These are phyloP conservation scores for Xylariaceae sp. DNA, from an alignment of 2,329 filamentous ascomycete species.

Conservation along the genomic window DNA sequence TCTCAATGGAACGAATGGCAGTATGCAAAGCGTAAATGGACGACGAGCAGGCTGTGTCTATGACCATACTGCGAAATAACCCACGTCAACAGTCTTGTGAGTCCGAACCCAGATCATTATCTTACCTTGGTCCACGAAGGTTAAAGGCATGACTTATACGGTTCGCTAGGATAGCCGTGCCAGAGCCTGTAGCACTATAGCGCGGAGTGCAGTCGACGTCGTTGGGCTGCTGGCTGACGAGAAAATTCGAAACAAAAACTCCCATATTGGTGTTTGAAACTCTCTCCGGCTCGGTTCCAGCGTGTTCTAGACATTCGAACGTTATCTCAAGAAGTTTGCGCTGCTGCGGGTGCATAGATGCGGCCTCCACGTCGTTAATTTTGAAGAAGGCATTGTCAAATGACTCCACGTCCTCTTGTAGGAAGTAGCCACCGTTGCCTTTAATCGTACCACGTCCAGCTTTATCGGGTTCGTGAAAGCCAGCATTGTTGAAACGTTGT, in stretches of 20 bases:
- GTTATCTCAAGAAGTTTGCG: no score
- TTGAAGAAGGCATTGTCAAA: conserved; percentile 11
- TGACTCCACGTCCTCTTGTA: conserved; percentile 6
- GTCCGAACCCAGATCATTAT: no score
- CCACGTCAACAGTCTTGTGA: no score
- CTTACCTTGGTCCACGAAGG: conserved; percentile 33
- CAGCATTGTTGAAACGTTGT: conserved; percentile 4
- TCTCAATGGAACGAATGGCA: conserved; percentile 17
- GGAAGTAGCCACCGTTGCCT: conserved; percentile 7
- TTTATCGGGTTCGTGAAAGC: conserved; percentile 4
- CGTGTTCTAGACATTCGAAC: no score
- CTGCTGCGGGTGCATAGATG: no score
- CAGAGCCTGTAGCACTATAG: conserved; percentile 15
- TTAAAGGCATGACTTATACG: conserved; percentile 31
- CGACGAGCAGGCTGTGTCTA: conserved; percentile 38
- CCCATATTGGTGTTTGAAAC: no score
- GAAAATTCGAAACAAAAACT: no score
- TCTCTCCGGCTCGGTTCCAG: no score
- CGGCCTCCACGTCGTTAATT: neutral
- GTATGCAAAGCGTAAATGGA: conserved; percentile 32
- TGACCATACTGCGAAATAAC: conserved; percentile 29
- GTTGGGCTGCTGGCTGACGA: no score
- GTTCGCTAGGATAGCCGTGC: conserved; percentile 18
- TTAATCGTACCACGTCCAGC: neutral
- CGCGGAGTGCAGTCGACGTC: no score